Conservation (phyloP, 768 basidiomycete genomes). For the Tulasnella sp. region DNA sequence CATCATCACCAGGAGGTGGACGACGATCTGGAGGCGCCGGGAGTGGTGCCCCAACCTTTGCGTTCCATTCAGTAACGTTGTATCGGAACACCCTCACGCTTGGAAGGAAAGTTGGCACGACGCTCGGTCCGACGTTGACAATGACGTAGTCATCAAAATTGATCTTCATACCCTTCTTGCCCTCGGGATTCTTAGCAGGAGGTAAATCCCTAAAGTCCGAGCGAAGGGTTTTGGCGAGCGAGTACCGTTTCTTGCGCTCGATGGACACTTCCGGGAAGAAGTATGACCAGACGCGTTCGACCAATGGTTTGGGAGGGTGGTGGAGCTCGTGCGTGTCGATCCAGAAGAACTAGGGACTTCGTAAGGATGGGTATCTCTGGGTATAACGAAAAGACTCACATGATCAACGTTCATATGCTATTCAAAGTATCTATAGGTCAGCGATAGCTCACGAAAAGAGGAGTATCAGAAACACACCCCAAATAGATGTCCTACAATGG, state of each 20-base stretch:
- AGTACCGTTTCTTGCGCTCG: conserved; percentile 1
- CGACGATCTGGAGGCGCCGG: background rate
- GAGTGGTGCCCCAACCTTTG: background rate
- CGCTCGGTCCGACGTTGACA: conserved; percentile 67
- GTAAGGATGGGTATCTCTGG: background rate
- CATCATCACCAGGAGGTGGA: conserved; percentile 11
- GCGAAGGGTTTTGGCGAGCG: conserved; percentile 44
- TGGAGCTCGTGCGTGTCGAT: conserved; percentile 34
- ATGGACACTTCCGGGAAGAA: conserved; percentile 11
- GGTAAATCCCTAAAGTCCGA: conserved; percentile 56
- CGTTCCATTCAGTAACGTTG: conserved; percentile 42
- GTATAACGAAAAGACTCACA: background rate
- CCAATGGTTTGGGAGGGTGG: background rate
- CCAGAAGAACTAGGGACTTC: conserved; percentile 27
- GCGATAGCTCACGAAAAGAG: conserved; percentile 15
- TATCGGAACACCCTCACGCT: conserved; percentile 71
- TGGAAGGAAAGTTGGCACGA: conserved; percentile 82
- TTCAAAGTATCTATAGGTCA: background rate
- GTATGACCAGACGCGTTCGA: conserved; percentile 3
- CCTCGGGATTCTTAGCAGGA: background rate
- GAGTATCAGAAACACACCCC: conserved; percentile 44
- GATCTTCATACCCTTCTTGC: conserved; percentile 28
- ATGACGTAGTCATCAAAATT: conserved; percentile 58
- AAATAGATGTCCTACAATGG: conserved; percentile 72
- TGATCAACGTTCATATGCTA: conserved; percentile 76